Evolutionary conservation across 108 stramenopile genomes (phyloP).

Genomic region (Phaeodactylum tricornutum): DNA sequence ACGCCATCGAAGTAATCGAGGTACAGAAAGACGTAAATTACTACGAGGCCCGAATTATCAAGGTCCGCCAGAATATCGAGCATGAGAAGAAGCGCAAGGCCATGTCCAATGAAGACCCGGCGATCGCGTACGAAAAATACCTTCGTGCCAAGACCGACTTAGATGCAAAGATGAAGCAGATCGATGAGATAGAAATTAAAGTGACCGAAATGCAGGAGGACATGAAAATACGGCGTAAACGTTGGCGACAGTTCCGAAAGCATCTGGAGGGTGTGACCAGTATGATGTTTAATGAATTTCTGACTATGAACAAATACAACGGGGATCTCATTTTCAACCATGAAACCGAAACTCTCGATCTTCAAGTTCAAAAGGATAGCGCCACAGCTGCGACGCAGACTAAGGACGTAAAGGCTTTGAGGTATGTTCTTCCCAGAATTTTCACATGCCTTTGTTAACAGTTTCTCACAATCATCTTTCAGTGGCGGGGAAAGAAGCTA

Average conservation of each 20-base stretch:
- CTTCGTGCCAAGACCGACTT: constrained; percentile 42
- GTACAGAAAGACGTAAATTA: constrained; percentile 26
- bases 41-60: constrained; percentile 36
- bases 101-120: constrained; percentile 42
- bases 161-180: constrained; percentile 39
- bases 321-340: constrained; percentile 76
- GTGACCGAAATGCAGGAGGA: constrained; percentile 29
- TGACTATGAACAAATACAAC: constrained; percentile 64
- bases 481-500: constrained; percentile 76
- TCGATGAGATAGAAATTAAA: constrained; percentile 30
- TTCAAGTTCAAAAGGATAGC: constrained; percentile 67
- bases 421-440: no score
- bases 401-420: constrained; percentile 76
- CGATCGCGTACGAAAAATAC: constrained; percentile 58
- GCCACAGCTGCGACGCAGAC: constrained; percentile 49
- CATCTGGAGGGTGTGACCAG: constrained; percentile 51
- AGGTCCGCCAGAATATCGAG: constrained; percentile 36
- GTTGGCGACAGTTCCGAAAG: constrained; percentile 47
- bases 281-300: constrained; percentile 58
- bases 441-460: no score
- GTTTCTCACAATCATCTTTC: no score
- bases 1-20: constrained; percentile 32
- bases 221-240: constrained; percentile 29
- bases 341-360: constrained; percentile 33
- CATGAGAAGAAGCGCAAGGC: constrained; percentile 44